Evolutionary conservation across 495 filamentous ascomycete species (phyloP), one percentile per base, ranked within the genome.

Genomic region (Hyaloscypha bicolor): DNA sequence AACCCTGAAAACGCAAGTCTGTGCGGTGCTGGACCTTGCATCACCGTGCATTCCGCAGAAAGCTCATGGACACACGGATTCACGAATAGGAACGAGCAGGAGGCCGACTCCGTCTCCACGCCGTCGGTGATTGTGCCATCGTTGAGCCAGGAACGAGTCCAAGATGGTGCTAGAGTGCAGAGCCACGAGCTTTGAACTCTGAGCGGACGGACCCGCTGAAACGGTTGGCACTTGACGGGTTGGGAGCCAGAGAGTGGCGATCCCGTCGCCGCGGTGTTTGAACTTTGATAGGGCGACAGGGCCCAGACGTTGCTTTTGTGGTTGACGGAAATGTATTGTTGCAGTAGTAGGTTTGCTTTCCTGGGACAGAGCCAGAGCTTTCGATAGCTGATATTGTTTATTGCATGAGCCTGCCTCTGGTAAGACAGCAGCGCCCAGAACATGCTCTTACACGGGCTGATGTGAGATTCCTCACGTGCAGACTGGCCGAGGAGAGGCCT

Each of bases 31-130:
- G 53, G 53, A 29, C 53, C 53, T 56, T 56, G 53, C 53, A 56
- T 56, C 53, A 56, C 53, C 9, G 53, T 56, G 53, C 53, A 56
- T 25, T 56, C 42, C 42, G 12, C 35, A 37, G 35, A 37, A 37
- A 37, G 35, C 35, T 37, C 12, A 12, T 2, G 25, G 25, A 25
- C 3, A 37, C 35, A 37, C 9, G 16, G 16, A 14, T 48, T 1
- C 42, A 48, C 42, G 42, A 48, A 48, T 48, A 19, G 42, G 42
- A 19, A 1, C 16, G 25, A 48, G 16, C 4, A 48, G 42, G 42
- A 48, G 42, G 11, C 6, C 8, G 35, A 48, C 11, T 48, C 42
- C 42, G 42, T 48, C 42, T 48, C 42, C 42, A 48, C 42, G 11
- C 9, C 4, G 6, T 48, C 9, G 42, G 9, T 48, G 42, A 48